Evolutionary conservation across 73 alveolate genomes (phyloP), one percentile per base, ranked within the genome.

Genomic region (Paramecium caudatum): DNA sequence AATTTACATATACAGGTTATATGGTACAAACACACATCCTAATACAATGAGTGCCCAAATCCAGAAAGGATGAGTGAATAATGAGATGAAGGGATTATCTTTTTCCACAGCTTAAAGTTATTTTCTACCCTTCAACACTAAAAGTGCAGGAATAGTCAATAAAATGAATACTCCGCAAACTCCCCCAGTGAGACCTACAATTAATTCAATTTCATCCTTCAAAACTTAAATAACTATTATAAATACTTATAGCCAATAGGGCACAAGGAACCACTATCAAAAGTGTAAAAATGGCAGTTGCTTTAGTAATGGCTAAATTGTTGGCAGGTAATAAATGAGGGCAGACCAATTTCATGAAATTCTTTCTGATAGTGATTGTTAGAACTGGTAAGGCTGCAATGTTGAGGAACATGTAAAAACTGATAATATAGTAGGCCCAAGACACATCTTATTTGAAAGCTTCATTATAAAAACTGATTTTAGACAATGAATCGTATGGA

Each of bases 301-400:
- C 62, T 62, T 37, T 36, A 39, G 93, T 86, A 37, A 86, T 86
- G 39, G 34, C 33, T n/a, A 62, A 69, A 55, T 34, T 86, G 33
- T 62, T 48, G 6, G 47, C 36, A 19, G 93, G 93, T 0, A 86
- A 25, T 17, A 62, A 16, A 8, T 86, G 82, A 4, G 68, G 68
- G 10, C 37, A 87, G 3, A 61, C 16, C 13, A 86, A 86, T 61
- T 62, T 62, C 88, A 63, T 84, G 6, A 84, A 9, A 21, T 84
- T 84, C 8, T 84, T 84, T 16, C 92, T 5, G 23, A 48, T 61
- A 3, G 93, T 86, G 23, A 86, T 86, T 4, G 91, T 83, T 32
- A 83, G 46, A 1, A 83, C 91, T 7, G 91, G 85, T 12, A 83
- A 55, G 15, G 92, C 92, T 8, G 92, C 82, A 27, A 85, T 85